Percentiles rank a stretch among this genome's conserved stretches.
phyloP scores from a whole-genome alignment of 106 monocot species.

The Acanthochlamys bracteata region DNA sequence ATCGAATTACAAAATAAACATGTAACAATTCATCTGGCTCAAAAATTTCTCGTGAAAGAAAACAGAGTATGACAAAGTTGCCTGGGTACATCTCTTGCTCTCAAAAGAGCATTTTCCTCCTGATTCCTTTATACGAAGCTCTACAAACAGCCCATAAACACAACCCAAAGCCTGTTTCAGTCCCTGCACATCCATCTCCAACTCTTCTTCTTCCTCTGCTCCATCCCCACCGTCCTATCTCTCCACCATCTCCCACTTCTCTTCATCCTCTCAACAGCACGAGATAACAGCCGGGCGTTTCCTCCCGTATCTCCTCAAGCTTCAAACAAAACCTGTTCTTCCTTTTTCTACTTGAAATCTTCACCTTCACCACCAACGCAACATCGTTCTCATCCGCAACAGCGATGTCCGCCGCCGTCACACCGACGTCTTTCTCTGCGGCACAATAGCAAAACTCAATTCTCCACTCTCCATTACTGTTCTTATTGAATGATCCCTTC shows the following conservation, averaged over 20 bases:
- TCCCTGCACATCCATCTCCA: constrained; percentile 11
- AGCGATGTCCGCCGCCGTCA: constrained; percentile 8
- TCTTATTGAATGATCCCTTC: constrained; percentile 35
- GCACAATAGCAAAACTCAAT: constrained; percentile 25
- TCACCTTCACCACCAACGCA: constrained; percentile 19
- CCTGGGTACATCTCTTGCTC: no score
- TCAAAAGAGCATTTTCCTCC: background rate
- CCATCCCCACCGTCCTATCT: constrained; percentile 1
- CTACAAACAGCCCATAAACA: constrained; percentile 28
- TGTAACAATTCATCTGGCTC: no score
- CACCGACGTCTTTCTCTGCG: background rate
- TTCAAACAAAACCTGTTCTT: constrained; percentile 17
- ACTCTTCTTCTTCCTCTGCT: background rate
- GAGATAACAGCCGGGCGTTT: constrained; percentile 10
- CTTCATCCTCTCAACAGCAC: constrained; percentile 5
- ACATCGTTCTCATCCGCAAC: constrained; percentile 21
- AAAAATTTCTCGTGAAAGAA: no score
- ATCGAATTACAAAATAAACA: no score
- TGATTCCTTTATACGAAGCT: constrained; percentile 6
- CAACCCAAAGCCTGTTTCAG: constrained; percentile 29
- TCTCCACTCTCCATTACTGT: constrained; percentile 20
- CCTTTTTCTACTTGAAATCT: constrained; percentile 1
- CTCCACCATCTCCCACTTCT: constrained; percentile 15
- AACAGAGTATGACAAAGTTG: no score
- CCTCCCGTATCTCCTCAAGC: constrained; percentile 34